Base-by-base conservation (phyloP, 1,284 basidiomycete species). In the Cystobasidiaceae sp. region DNA sequence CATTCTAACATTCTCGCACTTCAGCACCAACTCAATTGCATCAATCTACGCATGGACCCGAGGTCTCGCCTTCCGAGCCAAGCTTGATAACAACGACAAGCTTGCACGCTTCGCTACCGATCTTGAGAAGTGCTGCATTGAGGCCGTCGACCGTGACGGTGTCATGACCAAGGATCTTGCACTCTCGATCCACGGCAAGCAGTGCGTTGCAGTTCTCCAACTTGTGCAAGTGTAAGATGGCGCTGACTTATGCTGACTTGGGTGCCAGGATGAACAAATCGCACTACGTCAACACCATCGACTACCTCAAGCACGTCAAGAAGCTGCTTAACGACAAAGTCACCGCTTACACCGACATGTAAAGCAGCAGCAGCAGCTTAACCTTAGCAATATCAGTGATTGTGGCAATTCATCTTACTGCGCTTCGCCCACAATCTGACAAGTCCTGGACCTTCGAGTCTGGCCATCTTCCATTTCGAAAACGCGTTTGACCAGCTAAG, bases 1-100 rank as follows among this genome's bases (percentile, higher is more conserved):
- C n/a, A n/a, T n/a, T n/a, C n/a, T n/a, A n/a, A n/a, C n/a, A n/a
- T n/a, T n/a, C n/a, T n/a, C n/a, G n/a, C n/a, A n/a, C n/a, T n/a
- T n/a, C n/a, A n/a, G 89, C 67, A 98, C 94, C 67, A 97, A 97
- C 85, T 93, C 93, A 37, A 93, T 97, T 71, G 94, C 94, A 44
- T 93, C 90, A 64, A 97, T 98, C 81, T 98, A 94, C 75, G 94
- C 94, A 13, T 98, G 94, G 94, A 98, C 94, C 17, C 86, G 96
- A 55, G 94, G 94, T 1, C 82, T 97, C 34, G 80, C 92, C 39
- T 92, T 94, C 81, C 87, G 94, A 69, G 94, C 93, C 71, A 93
- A 92, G 81, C 82, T 97, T 33, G 94, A 98, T 77, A 79, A 80
- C 49, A 97, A 96, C 77, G 83, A 85, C 34, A 81, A 82, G 48